These are phyloP conservation scores for Lentinula boryana DNA, from an alignment of 768 basidiomycete genomes.

Conservation along the genomic window DNA sequence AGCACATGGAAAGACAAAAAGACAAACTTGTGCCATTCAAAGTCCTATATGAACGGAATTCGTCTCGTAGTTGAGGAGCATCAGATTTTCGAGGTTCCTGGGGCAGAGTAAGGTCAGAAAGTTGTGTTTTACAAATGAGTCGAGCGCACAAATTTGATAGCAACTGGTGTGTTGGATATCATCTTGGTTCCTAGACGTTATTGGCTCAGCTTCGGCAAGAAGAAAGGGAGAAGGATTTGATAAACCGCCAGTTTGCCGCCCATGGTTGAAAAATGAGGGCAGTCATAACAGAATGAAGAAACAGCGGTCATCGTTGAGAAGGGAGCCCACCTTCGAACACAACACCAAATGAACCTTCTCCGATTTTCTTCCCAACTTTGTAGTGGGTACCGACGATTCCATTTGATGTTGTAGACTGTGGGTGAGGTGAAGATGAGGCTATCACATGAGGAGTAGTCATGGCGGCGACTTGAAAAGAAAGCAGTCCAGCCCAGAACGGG, in stretches of 20 bases:
- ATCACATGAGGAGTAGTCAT: constrained; percentile 87
- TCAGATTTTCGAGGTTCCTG: constrained; percentile 96
- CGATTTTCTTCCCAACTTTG: constrained; percentile 97
- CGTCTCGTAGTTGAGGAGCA: constrained; percentile 94
- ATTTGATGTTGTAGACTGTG: constrained; percentile 56
- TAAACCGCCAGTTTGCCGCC: background rate
- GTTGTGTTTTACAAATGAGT: constrained; percentile 4
- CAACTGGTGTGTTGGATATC: constrained; percentile 80
- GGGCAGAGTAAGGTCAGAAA: constrained; percentile 9
- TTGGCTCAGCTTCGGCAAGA: background rate
- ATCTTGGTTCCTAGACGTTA: constrained; percentile 68
- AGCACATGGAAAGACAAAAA: constrained; percentile 7
- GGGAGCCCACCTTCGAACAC: constrained; percentile 79
- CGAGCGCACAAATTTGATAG: constrained; percentile 89
- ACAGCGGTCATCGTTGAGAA: background rate
- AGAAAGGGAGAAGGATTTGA: background rate
- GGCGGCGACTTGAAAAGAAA: constrained; percentile 7
- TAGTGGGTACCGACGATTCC: constrained; percentile 77
- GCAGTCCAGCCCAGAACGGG: background rate
- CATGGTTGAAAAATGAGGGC: background rate
- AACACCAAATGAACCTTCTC: constrained; percentile 98
- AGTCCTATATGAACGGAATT: constrained; percentile 96
- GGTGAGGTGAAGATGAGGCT: constrained; percentile 69
- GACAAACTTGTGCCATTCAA: constrained; percentile 81
- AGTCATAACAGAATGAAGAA: background rate